Evolutionary conservation across 805 yeast species (phyloP).

Genomic region (Yarrowia yakushimensis): DNA sequence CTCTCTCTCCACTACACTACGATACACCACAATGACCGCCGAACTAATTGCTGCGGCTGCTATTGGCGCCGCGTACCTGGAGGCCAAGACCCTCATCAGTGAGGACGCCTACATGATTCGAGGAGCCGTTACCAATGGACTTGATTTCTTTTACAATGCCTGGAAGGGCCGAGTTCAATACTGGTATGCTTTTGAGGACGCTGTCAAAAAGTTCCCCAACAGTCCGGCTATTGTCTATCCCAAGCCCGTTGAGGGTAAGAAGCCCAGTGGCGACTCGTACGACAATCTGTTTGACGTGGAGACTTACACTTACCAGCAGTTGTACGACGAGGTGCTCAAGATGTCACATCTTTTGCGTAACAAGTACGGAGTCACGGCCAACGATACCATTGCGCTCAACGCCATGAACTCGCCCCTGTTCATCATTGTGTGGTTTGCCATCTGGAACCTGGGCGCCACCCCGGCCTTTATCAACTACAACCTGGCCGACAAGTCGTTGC

Average conservation of each 20-base stretch:
- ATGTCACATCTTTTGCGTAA: conserved; percentile 61
- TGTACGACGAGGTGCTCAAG: conserved; percentile 61
- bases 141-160: conserved; percentile 44
- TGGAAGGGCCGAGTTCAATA: conserved; percentile 45
- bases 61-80: conserved; percentile 44
- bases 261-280: conserved; percentile 41
- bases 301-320: conserved; percentile 61
- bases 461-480: conserved; percentile 88
- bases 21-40: neutral
- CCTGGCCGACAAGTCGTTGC: conserved; percentile 64
- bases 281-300: conserved; percentile 61
- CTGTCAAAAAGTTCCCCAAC: conserved; percentile 50
- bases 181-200: conserved; percentile 66
- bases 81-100: conserved; percentile 45
- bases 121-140: conserved; percentile 42
- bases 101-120: conserved; percentile 57
- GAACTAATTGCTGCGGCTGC: conserved; percentile 29
- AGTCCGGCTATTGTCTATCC: conserved; percentile 63
- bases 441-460: conserved; percentile 87
- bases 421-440: conserved; percentile 73
- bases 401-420: conserved; percentile 82
- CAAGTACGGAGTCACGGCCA: conserved; percentile 60
- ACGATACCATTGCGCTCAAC: conserved; percentile 69
- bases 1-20: neutral
- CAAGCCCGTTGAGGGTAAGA: conserved; percentile 35